Evolutionary conservation across 1,139 yeast species (phyloP), one percentile per base, ranked within the genome.

Genomic region (Lodderomyces metapsilosis): DNA sequence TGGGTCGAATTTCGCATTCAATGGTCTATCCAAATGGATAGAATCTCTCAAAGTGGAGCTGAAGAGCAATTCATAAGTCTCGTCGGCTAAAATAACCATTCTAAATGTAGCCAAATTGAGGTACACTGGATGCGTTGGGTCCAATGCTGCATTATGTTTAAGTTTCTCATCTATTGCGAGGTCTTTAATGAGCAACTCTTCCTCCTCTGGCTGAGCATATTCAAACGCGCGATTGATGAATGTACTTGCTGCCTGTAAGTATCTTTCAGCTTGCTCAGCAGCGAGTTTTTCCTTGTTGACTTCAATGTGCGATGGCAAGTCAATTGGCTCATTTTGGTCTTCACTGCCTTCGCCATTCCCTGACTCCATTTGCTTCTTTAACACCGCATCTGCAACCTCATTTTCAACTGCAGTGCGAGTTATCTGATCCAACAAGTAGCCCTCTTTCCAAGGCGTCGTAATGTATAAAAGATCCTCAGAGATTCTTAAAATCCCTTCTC

Each of bases 11-110:
- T 71, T 56, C 40, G 73, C 52, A 37, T 70, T 76, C 22, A 76
- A 64, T 5, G 77, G 76, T 49, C 80, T 78, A 32, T 81, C 78
- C 32, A 89, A 70, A 53, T 85, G 88, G 39, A 89, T 75, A 0
- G 95, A 78, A 7, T 71, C 61, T 41, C 84, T 75, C 36, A 84
- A 71, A 1, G 91, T 85, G 21, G 71, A 67, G 28, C 88, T 74
- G 61, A 92, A 92, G 50, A 91, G 79, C 33, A 85, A 68, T 58
- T 92, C 98, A 51, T 89, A 84, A 0, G 97, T 87, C 56, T 89
- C 98, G 59, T 91, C 96, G 0, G 98, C 97, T 12, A 92, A 71
- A 3, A 92, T 70, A 15, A 92, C 95, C 98, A 92, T 92, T 51
- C 98, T 73, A 66, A 92, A 92, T 0, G 96, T 89, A 0, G 98